Conservation (phyloP, 495 filamentous ascomycete species). For the Viridothelium virens region DNA sequence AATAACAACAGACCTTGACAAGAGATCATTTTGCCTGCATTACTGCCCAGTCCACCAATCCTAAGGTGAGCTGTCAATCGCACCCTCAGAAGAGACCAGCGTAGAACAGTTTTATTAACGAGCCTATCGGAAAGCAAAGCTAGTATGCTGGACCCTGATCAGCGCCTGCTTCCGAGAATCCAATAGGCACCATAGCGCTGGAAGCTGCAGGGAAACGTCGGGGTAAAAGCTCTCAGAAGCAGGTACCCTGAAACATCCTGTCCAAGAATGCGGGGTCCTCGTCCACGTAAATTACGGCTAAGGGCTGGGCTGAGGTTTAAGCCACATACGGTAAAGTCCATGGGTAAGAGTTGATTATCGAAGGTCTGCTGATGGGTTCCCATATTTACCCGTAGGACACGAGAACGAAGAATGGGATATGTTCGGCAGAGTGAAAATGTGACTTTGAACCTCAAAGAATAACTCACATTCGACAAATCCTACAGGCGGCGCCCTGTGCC, state of each 20-base stretch:
- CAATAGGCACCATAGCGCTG: not conserved
- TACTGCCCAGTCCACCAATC: not conserved
- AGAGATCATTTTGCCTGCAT: not conserved
- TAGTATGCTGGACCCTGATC: not conserved
- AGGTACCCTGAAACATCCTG: constrained; percentile 7
- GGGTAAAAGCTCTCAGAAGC: not conserved
- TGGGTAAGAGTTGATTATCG: not conserved
- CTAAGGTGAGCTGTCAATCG: not conserved
- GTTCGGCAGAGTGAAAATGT: not conserved
- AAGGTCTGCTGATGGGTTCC: constrained; percentile 1
- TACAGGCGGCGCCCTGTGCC: not conserved
- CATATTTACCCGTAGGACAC: not conserved
- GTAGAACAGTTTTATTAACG: not conserved
- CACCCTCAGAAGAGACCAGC: not conserved
- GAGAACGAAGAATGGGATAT: not conserved
- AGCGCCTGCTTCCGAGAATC: not conserved
- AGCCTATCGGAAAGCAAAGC: not conserved
- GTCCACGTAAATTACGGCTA: not conserved
- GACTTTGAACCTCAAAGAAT: not conserved
- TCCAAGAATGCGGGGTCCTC: constrained; percentile 1
- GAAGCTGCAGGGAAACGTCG: not conserved
- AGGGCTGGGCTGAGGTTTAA: not conserved
- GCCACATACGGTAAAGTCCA: not conserved
- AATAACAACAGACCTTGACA: not conserved
- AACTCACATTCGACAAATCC: not conserved